Percentiles rank a stretch among this genome's conserved stretches.
These are phyloP conservation scores for Withania somnifera DNA, from an alignment of 305 asterid genomes.

Conservation along the genomic window DNA sequence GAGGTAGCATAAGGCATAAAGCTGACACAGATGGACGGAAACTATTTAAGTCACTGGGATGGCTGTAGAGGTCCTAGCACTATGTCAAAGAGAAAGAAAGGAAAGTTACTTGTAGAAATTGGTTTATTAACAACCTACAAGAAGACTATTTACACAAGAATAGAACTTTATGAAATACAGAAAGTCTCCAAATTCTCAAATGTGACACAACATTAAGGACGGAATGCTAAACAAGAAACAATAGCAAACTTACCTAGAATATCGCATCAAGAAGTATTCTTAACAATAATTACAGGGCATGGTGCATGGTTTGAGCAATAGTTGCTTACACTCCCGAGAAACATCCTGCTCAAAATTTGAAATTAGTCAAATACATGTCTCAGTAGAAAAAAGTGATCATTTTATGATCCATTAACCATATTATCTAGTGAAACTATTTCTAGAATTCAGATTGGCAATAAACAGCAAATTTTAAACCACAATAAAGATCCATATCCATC, in stretches of 20 bases:
- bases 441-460: background rate
- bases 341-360: slow-evolving; percentile 27
- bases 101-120: background rate
- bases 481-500: background rate
- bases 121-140: background rate
- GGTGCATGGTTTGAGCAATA: slow-evolving; percentile 36
- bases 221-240: background rate
- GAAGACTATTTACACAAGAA: background rate
- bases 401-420: background rate
- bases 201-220: background rate
- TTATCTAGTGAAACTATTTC: background rate
- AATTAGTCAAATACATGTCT: background rate
- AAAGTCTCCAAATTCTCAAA: too few species aligned
- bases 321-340: slow-evolving; percentile 45
- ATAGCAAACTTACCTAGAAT: slow-evolving; percentile 1
- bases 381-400: background rate
- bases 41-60: background rate
- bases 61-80: background rate
- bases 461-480: background rate
- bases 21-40: background rate
- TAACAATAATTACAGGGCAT: slow-evolving; percentile 45
- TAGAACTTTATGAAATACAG: background rate
- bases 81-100: background rate
- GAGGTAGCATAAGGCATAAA: background rate
- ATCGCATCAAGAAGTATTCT: slow-evolving; percentile 12